Evolutionary conservation across 257 asterid genomes (phyloP).

Genomic region (Voacanga thouarsii): DNA sequence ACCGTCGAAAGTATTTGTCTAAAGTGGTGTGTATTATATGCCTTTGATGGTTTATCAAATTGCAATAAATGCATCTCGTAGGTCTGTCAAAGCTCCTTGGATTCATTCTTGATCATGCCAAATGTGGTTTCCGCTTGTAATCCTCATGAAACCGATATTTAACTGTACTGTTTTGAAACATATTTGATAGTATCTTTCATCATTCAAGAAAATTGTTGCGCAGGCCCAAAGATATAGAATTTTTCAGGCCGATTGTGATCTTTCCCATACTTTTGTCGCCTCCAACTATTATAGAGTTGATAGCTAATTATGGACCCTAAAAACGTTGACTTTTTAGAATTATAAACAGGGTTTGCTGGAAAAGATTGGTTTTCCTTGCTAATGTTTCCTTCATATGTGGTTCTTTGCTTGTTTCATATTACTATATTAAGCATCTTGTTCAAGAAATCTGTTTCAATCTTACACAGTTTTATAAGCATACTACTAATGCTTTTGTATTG

Average conservation of each 20-base stretch:
- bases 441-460: no score
- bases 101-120: neutral
- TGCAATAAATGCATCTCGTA: no score
- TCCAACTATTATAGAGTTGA: neutral
- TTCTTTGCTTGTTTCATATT: no score
- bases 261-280: neutral
- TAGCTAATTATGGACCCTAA: neutral
- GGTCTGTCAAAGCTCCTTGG: no score
- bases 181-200: neutral
- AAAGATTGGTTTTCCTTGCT: neutral
- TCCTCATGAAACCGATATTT: no score
- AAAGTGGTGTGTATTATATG: neutral
- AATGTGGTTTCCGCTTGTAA: no score
- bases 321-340: neutral
- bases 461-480: no score
- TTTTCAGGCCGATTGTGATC: neutral
- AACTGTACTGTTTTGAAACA: neutral
- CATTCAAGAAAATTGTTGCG: neutral
- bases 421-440: no score
- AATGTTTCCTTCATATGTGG: no score
- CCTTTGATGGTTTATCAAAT: neutral
- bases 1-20: neutral
- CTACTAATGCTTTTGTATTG: no score
- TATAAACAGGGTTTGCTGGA: neutral
- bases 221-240: neutral